Percentiles rank a stretch among this genome's conserved stretches.
These are phyloP conservation scores for Vitis riparia DNA, from an alignment of 164 flowering plant species.

Conservation along the genomic window DNA sequence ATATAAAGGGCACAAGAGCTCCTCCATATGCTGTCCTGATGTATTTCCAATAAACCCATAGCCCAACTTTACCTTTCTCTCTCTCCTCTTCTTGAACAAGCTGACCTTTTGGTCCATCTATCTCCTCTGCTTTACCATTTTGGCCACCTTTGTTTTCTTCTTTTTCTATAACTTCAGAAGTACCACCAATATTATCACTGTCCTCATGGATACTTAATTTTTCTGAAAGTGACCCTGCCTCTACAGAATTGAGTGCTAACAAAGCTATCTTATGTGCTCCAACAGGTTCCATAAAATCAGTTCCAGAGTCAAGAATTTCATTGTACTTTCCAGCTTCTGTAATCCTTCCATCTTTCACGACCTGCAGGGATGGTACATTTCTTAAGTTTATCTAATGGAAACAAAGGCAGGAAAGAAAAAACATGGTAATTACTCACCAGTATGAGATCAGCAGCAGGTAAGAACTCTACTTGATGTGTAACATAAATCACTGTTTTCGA, in stretches of 20 bases:
- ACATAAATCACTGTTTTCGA: slow-evolving; percentile 70
- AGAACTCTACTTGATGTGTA: slow-evolving; percentile 78
- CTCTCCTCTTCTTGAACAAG: slow-evolving; percentile 94
- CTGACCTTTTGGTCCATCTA: slow-evolving; percentile 50
- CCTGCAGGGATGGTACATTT: slow-evolving; percentile 29
- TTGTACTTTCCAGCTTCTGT: slow-evolving; percentile 80
- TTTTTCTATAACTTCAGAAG: slow-evolving; percentile 8
- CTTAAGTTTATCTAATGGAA: not conserved
- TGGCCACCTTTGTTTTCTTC: slow-evolving; percentile 24
- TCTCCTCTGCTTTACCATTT: slow-evolving; percentile 38
- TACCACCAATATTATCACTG: slow-evolving; percentile 6
- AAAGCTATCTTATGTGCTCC: slow-evolving; percentile 80
- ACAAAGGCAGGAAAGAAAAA: not conserved
- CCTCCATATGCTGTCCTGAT: slow-evolving; percentile 74
- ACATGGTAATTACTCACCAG: slow-evolving; percentile 36
- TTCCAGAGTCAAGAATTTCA: slow-evolving; percentile 67
- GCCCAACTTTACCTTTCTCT: slow-evolving; percentile 83
- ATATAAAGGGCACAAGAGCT: slow-evolving; percentile 67
- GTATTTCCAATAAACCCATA: slow-evolving; percentile 79
- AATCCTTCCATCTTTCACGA: slow-evolving; percentile 80
- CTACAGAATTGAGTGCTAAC: slow-evolving; percentile 48
- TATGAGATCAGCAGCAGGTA: slow-evolving; percentile 69
- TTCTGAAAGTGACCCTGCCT: slow-evolving; percentile 16
- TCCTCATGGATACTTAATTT: slow-evolving; percentile 8
- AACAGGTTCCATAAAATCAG: slow-evolving; percentile 87